These are phyloP conservation scores for Exophiala oligosperma DNA, from an alignment of 2,329 filamentous ascomycete genomes.

Conservation along the genomic window DNA sequence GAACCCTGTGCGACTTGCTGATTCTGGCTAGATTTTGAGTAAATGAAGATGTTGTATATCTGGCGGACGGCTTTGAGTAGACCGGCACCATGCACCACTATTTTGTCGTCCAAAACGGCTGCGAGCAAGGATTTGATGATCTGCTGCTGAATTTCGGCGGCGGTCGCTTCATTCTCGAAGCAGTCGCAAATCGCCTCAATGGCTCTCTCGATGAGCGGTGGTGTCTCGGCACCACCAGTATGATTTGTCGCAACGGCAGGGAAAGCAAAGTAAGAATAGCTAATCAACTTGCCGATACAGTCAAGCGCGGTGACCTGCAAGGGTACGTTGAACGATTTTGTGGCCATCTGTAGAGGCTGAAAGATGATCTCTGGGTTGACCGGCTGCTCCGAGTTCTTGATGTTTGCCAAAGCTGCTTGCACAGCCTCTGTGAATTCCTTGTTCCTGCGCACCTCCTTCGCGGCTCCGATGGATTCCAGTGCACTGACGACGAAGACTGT, in stretches of 20 bases:
- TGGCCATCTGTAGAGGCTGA: constrained; percentile 83
- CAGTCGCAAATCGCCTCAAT: constrained; percentile 99
- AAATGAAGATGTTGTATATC: constrained; percentile 97
- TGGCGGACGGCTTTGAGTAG: constrained; percentile 94
- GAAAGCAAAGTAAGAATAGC: constrained; percentile 95
- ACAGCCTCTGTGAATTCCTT: constrained; percentile 81
- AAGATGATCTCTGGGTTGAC: constrained; percentile 93
- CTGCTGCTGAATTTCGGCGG: constrained; percentile 89
- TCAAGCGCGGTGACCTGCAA: constrained; percentile 89
- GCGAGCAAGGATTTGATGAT: constrained; percentile 96
- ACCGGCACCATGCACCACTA: constrained; percentile 94
- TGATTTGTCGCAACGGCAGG: constrained; percentile 53
- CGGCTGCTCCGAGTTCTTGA: constrained; percentile 79
- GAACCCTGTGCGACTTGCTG: constrained; percentile 97
- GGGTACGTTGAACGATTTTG: constrained; percentile 79
- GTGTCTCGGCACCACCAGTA: constrained; percentile 41
- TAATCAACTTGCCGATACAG: constrained; percentile 98
- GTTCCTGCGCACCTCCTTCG: constrained; percentile 85
- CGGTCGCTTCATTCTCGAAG: constrained; percentile 94
- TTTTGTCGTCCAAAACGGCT: constrained; percentile 96
- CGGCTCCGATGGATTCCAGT: constrained; percentile 84
- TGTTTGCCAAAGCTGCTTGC: constrained; percentile 76
- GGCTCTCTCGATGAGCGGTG: constrained; percentile 90
- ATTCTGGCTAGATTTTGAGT: constrained; percentile 90
- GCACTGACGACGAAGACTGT: constrained; percentile 94